phyloP scores from a whole-genome alignment of 345 rosid genomes.

The Noccaea caerulescens region DNA sequence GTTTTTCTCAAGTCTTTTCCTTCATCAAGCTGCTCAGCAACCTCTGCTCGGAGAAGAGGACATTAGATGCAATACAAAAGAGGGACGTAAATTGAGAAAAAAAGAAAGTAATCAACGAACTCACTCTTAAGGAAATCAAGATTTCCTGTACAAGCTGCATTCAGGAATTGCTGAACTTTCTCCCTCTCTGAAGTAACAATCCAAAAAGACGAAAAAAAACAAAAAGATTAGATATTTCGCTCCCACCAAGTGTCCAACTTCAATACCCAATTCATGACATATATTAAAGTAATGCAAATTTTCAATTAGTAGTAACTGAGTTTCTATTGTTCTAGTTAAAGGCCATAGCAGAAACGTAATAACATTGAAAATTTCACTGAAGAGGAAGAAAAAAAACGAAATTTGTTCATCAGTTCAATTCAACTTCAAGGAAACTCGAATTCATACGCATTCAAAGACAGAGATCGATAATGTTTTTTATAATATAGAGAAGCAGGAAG shows the following conservation, averaged over 20 bases:
- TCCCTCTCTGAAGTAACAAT: constrained; percentile 59
- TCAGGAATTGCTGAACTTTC: constrained; percentile 69
- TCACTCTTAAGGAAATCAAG: constrained; percentile 87
- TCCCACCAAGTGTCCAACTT: constrained; percentile 1
- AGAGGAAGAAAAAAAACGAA: background rate
- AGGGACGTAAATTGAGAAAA: background rate
- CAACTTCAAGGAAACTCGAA: constrained; percentile 4
- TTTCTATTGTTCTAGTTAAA: background rate
- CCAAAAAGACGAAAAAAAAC: constrained; percentile 7
- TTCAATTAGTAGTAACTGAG: background rate
- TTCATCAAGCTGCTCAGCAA: constrained; percentile 78
- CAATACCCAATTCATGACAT: background rate
- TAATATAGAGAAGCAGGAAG: constrained; percentile 29
- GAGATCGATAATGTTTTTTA: constrained; percentile 13
- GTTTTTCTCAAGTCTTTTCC: constrained; percentile 70
- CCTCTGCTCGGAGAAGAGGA: constrained; percentile 47
- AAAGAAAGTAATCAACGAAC: constrained; percentile 24
- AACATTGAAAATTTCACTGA: background rate
- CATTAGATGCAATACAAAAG: constrained; percentile 1
- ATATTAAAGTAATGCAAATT: no score
- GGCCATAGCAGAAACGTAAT: background rate
- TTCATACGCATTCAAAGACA: background rate
- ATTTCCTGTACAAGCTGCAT: constrained; percentile 73
- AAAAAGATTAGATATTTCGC: constrained; percentile 5
- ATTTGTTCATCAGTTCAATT: constrained; percentile 21